Base-by-base conservation (phyloP, 116 monocot genomes). In the Zostera marina region DNA sequence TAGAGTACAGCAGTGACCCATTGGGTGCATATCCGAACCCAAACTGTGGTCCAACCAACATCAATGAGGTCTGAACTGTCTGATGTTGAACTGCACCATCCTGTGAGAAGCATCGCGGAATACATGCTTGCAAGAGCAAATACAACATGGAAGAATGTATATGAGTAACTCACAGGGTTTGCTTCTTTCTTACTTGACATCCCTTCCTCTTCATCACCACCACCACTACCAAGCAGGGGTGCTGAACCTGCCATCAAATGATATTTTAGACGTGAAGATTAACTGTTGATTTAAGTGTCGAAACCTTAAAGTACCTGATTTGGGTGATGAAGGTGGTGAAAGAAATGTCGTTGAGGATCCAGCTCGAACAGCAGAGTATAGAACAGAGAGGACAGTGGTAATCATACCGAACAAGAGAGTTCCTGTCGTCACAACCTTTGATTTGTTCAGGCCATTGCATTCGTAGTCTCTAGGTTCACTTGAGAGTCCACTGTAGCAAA, bases 81-180 rank as follows among this genome's bases (percentile, higher is more conserved):
- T 11, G 81, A 59, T 11, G 66, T 63, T 0, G 87, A 70, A 54
- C 72, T 75, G 19, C 69, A 79, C 93, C 93, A 93, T 44, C 93
- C 88, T 13, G 81, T 93, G 17, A 93, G 77, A 56, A 93, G 88
- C 93, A 88, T 93, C 42, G 93, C 84, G 9, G 88, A 88, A 53
- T 93, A 93, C 93, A 88, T 93, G 68, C 93, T 93, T 0, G 93
- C 88, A 7, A 93, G 70, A 5, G 93, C 84, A 55, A 93, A 93
- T 64, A 93, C 81, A 13, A 93, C 62, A 67, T 88, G 88, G 67
- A 93, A 93, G 66, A 93, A 93, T 21, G 75, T 77, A 70, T 93
- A 93, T 7, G 93, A 93, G 73, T 93, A 93, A 60, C 73, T 84
- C 43, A 88, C 84, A 7, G 88, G 84, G 17, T 56, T 67, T 11